Base-by-base conservation (phyloP, 2,329 filamentous ascomycete species). In the Colletotrichum somersetense region DNA sequence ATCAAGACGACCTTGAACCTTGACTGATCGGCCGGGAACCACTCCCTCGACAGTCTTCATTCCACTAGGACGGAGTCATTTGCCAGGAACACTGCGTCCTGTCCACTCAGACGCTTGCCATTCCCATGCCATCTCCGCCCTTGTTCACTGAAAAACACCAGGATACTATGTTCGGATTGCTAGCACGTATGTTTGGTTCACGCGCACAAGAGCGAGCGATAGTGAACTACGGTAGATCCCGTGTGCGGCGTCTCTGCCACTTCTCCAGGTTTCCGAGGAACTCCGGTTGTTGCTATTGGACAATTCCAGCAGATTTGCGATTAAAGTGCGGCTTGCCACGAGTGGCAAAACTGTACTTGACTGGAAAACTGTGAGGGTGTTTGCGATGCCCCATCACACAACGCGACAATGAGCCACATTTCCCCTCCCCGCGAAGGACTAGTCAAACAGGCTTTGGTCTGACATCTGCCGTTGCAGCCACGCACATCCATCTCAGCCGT, bases 1-100 rank as follows among this genome's bases (percentile, higher is more conserved):
- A 46, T 30, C 55, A n/a, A n/a, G 10, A 4, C 16, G 30, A 40
- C 35, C 35, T 58, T 30, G 38, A 30, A 30, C 14, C 57, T 23
- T 44, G 40, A 23, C 5, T 42, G 56, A 59, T 66, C 57, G 64
- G 33, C 57, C 56, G 48, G 67, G 40, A 56, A 48, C 62, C 52
- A 53, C 26, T 18, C 50, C 40, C 42, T 53, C 12, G n/a, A 55
- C 20, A n/a, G 26, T n/a, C 35, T 44, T n/a, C 44, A 66, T 38
- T 8, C 42, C 62, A 38, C 61, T 38, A 40, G 8, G 12, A 56
- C 55, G 46, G 55, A 55, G 52, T 55, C n/a, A 7, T 56, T 38
- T 56, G 20, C 33, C 33, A 40, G n/a, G 12, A 40, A 12, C 57
- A 46, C 23, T 30, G 12, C 52, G 16, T 40, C 26, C 30, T n/a